Percentiles rank a stretch among this genome's conserved stretches.
These are phyloP conservation scores for Camelina hispida DNA, from an alignment of 345 rosid species.

Conservation along the genomic window DNA sequence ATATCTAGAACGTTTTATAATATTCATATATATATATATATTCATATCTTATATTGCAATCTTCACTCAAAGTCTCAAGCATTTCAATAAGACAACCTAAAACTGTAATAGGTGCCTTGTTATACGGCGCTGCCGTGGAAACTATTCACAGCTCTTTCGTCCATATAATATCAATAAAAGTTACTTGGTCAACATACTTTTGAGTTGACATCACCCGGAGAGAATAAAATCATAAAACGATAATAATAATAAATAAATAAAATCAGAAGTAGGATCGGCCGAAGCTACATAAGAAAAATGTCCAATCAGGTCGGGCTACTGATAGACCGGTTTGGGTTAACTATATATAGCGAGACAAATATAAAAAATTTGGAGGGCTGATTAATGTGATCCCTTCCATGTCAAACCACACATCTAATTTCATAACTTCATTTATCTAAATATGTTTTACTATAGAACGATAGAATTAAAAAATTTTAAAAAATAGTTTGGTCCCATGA, in stretches of 20 bases:
- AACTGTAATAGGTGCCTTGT: constrained; percentile 33
- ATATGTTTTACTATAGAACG: background rate
- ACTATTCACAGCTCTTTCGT: constrained; percentile 21
- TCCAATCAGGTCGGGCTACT: constrained; percentile 47
- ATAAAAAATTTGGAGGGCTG: constrained; percentile 13
- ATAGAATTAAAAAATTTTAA: too few species aligned
- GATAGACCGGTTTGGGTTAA: constrained; percentile 38
- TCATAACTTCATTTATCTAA: background rate
- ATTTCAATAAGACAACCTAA: constrained; percentile 27
- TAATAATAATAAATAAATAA: background rate
- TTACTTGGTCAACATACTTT: constrained; percentile 30
- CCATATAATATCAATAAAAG: background rate
- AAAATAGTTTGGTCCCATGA: background rate
- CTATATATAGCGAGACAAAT: constrained; percentile 38
- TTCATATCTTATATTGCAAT: constrained; percentile 8
- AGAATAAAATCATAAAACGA: constrained; percentile 23
- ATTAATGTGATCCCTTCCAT: constrained; percentile 25
- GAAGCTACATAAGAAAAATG: constrained; percentile 36
- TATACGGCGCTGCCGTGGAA: constrained; percentile 23
- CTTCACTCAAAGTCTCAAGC: constrained; percentile 10
- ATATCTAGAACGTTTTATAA: background rate
- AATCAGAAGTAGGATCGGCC: constrained; percentile 26
- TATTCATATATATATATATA: background rate
- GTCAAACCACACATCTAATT: constrained; percentile 29
- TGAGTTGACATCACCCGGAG: constrained; percentile 31